Evolutionary conservation across 805 yeast genomes (phyloP), one percentile per base, ranked within the genome.

Genomic region (Candida pseudoglaebosa): DNA sequence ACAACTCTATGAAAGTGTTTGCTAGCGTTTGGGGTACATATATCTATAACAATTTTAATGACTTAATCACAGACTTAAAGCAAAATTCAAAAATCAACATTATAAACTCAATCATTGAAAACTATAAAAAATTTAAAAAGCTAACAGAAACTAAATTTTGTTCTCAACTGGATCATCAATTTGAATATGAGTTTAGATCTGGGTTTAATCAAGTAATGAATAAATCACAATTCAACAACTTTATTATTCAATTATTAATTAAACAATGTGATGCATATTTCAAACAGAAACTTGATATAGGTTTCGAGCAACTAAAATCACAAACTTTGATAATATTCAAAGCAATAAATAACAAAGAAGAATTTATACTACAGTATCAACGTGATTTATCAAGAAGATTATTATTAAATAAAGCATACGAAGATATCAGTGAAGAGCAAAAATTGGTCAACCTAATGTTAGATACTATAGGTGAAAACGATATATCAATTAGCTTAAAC

Each of bases 301-400:
- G 43, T 9, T 54, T 46, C 42, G 37, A 40, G 2, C 50, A 46
- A 5, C 52, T 56, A 34, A 41, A 47, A 22, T 28, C 39, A 1
- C 50, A 51, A 5, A 56, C 54, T 16, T 30, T 57, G 19, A 42
- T 47, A 2, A 48, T 67, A 5, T 68, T 65, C 54, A 59, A 62
- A 26, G 51, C 56, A 6, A 38, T 69, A 4, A 49, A 54, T 34
- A 63, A 59, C 47, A 69, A 69, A 37, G 46, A 43, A 20, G 63
- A 57, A 12, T 66, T 68, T 37, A 40, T 64, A 3, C 32, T 44
- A 1, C 40, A 45, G 2, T 69, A 65, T 46, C 59, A 58, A 39
- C 52, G 52, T 28, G 69, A 65, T 28, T 49, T 69, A n/a, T 63
- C 71, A 3, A 56, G 54, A 35, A 47, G 75, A 37, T 50, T 69